A percentile compares a stretch with the other conserved stretches of the same genome.
Conservation (phyloP, 768 basidiomycete species). For the Hemileccinum rubropunctum region DNA sequence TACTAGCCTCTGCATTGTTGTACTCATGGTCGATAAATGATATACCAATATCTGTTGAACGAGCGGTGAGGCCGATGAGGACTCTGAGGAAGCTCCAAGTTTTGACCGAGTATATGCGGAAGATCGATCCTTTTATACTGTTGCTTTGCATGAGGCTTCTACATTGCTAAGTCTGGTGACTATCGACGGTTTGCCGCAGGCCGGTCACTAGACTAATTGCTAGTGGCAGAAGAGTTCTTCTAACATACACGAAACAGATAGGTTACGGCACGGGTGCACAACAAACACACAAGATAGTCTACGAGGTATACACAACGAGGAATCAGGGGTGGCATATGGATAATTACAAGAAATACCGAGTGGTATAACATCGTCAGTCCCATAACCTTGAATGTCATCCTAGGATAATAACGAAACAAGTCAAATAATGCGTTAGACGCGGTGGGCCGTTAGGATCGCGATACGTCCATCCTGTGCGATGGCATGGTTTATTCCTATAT, state of each 20-base stretch:
- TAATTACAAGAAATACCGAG: background rate
- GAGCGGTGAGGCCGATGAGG: no score
- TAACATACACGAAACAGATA: background rate
- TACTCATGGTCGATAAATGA: slow-evolving; percentile 15
- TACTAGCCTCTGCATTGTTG: slow-evolving; percentile 16
- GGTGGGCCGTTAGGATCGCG: slow-evolving; percentile 70
- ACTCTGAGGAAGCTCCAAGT: no score
- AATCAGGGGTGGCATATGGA: slow-evolving; percentile 2
- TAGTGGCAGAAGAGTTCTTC: no score
- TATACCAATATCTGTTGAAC: background rate
- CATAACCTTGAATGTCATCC: background rate
- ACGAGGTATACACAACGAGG: slow-evolving; percentile 13
- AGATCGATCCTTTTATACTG: no score
- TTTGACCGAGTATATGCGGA: no score
- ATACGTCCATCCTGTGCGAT: slow-evolving; percentile 80
- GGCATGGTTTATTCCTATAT: slow-evolving; percentile 72
- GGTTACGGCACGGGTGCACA: slow-evolving; percentile 1
- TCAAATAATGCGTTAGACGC: slow-evolving; percentile 32
- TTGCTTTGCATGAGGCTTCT: no score
- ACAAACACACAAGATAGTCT: background rate
- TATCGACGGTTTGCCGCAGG: no score
- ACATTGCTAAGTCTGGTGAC: no score
- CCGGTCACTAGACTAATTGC: no score
- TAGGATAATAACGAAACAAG: background rate
- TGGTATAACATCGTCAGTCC: slow-evolving; percentile 15